Evolutionary conservation across 768 basidiomycete species (phyloP).

Genomic region (Hysterangium stoloniferum): DNA sequence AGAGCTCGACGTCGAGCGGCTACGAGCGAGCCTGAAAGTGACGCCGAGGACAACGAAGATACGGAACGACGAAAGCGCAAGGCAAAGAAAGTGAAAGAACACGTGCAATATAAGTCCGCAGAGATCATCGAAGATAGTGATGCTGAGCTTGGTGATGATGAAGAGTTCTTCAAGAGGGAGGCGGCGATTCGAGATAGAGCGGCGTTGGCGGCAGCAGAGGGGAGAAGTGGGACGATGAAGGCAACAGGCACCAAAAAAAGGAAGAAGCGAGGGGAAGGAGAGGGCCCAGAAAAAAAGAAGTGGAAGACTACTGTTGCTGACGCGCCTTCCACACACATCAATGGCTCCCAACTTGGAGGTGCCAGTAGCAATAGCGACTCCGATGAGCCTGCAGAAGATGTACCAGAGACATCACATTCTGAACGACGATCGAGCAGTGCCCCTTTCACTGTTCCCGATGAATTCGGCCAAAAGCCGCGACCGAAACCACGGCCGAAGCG

Average conservation of each 20-base stretch:
- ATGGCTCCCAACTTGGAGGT: neutral
- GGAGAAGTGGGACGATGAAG: slow-evolving; percentile 38
- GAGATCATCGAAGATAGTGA: slow-evolving; percentile 92
- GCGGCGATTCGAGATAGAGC: slow-evolving; percentile 48
- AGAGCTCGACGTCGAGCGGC: slow-evolving; percentile 44
- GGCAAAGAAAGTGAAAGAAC: slow-evolving; percentile 55
- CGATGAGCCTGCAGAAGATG: neutral
- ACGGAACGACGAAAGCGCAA: slow-evolving; percentile 29
- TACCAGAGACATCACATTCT: no score
- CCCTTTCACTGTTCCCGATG: neutral
- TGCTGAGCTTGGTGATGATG: slow-evolving; percentile 71
- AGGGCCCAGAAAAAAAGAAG: slow-evolving; percentile 37
- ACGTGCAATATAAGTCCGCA: slow-evolving; percentile 76
- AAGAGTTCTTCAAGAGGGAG: slow-evolving; percentile 76
- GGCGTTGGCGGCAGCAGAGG: slow-evolving; percentile 32
- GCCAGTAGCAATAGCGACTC: neutral
- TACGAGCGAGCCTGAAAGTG: slow-evolving; percentile 35
- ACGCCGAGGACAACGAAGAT: slow-evolving; percentile 30
- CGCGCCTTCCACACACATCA: neutral
- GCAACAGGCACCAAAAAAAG: slow-evolving; percentile 53
- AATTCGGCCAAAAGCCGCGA: neutral
- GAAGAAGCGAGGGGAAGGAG: slow-evolving; percentile 31
- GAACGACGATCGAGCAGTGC: neutral
- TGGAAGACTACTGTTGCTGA: slow-evolving; percentile 16
- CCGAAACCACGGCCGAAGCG: neutral